A percentile compares a stretch with the other conserved stretches of the same genome.
These are phyloP conservation scores for Kluyveromyces sp. DNA, from an alignment of 1,139 yeast genomes.

Conservation along the genomic window DNA sequence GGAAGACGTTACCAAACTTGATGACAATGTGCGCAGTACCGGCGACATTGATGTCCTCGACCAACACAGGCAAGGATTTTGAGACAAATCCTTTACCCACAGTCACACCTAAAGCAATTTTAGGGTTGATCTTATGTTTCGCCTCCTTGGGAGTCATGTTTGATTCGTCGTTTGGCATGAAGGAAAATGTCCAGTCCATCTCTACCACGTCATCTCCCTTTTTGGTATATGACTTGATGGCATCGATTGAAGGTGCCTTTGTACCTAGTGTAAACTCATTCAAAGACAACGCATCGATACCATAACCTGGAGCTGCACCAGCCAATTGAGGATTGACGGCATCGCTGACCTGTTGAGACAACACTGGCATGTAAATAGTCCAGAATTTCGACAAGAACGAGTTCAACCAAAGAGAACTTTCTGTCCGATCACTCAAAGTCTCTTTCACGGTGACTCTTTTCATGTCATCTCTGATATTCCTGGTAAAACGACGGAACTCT, in stretches of 20 bases:
- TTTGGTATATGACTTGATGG: conserved; percentile 64
- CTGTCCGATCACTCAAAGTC: conserved; percentile 52
- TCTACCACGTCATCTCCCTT: conserved; percentile 60
- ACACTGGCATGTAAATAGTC: conserved; percentile 82
- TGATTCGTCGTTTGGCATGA: conserved; percentile 73
- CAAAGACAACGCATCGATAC: conserved; percentile 63
- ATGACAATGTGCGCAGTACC: conserved; percentile 66
- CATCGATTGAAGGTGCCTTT: conserved; percentile 67
- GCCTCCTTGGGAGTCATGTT: conserved; percentile 75
- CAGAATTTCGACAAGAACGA: conserved; percentile 71
- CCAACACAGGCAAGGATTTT: conserved; percentile 66
- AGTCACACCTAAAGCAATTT: conserved; percentile 71
- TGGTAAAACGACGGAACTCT: conserved; percentile 66
- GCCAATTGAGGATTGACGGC: conserved; percentile 59
- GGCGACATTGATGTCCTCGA: conserved; percentile 68
- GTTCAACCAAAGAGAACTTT: conserved; percentile 76
- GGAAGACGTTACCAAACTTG: conserved; percentile 56
- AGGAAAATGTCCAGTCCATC: conserved; percentile 79
- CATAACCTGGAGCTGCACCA: conserved; percentile 74
- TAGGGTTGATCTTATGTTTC: conserved; percentile 64
- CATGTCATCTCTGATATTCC: conserved; percentile 69
- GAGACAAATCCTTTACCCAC: conserved; percentile 73
- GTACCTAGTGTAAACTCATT: conserved; percentile 76
- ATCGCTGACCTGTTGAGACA: conserved; percentile 66
- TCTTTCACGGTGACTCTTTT: conserved; percentile 53